Evolutionary conservation across 2,329 filamentous ascomycete genomes (phyloP).

Genomic region (Claviceps cyperi): DNA sequence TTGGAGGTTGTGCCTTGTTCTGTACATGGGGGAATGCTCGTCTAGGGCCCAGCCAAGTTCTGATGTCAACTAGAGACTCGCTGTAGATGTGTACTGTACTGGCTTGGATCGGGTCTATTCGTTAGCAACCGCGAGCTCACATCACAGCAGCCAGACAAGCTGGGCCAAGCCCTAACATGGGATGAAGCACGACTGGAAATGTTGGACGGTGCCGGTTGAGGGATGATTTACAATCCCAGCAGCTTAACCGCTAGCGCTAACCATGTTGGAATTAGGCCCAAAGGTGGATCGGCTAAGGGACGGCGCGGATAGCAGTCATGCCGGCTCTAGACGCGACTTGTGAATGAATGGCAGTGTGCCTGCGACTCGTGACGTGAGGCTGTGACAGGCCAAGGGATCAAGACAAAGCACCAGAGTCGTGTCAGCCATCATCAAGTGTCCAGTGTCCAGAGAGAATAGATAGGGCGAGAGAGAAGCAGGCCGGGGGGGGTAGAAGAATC

Average conservation of each 20-base stretch:
- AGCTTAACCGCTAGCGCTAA: neutral
- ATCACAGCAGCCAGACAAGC: neutral
- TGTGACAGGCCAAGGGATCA: neutral
- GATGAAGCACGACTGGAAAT: constrained; percentile 1
- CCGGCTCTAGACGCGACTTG: neutral
- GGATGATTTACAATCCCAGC: neutral
- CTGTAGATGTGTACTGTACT: no score
- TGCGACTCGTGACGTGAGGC: no score
- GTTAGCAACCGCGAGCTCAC: neutral
- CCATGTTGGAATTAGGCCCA: neutral
- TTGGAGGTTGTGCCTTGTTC: neutral
- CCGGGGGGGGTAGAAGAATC: neutral
- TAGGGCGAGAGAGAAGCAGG: no score
- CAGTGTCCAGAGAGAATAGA: neutral
- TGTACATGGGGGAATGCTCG: no score
- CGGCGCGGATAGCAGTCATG: constrained; percentile 4
- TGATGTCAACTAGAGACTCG: neutral
- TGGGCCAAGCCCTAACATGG: constrained; percentile 2
- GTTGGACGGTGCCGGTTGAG: neutral
- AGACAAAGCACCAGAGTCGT: neutral
- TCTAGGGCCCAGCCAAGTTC: neutral
- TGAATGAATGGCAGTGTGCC: neutral
- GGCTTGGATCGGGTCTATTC: neutral
- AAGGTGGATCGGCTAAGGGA: constrained; percentile 2
- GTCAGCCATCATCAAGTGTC: neutral